Evolutionary conservation across 768 basidiomycete genomes (phyloP), one percentile per base, ranked within the genome.

Genomic region (Stropharia rugosoannulata): DNA sequence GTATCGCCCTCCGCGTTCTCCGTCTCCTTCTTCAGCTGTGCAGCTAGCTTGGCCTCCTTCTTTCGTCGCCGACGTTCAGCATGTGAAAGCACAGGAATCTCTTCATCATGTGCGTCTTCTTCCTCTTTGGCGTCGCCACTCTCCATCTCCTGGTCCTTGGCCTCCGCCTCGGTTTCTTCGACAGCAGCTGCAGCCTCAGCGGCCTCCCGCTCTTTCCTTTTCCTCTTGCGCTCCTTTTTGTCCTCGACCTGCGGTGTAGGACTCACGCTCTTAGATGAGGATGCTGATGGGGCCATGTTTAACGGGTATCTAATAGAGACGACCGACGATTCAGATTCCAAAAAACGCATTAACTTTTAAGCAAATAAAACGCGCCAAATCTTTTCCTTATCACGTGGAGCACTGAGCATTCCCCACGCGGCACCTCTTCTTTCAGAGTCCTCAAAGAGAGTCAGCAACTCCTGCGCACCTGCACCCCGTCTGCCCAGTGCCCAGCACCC

Each of bases 61-160:
- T 84, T 87, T 68, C 83, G 81, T 51, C 80, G 79, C 25, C 91
- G 78, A 53, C 77, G 80, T 67, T 89, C 87, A 5, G 87, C 87
- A 69, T 92, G 91, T 3, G 91, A 93, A 54, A 92, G 78, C 5
- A 82, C 86, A 18, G 77, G 78, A 15, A 64, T 69, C 8, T 36
- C 51, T 15, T 56, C 51, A 2, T 43, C 58, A n/a, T 54, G 41
- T 16, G 36, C 48, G 25, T 51, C 48, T 29, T 38, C 29, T 54
- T 47, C 59, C 15, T 56, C 35, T 29, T 56, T 58, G 18, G 50
- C 37, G 6, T 37, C 50, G 35, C 54, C 54, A 18, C 55, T 52
- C 9, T 64, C 62, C 19, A 54, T 51, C 22, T 65, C 62, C n/a
- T 60, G 59, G 27, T 61, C 59, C 9, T 48, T 39, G 10, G 44